These are phyloP conservation scores for Candida golubevii DNA, from an alignment of 805 yeast genomes.

Conservation along the genomic window DNA sequence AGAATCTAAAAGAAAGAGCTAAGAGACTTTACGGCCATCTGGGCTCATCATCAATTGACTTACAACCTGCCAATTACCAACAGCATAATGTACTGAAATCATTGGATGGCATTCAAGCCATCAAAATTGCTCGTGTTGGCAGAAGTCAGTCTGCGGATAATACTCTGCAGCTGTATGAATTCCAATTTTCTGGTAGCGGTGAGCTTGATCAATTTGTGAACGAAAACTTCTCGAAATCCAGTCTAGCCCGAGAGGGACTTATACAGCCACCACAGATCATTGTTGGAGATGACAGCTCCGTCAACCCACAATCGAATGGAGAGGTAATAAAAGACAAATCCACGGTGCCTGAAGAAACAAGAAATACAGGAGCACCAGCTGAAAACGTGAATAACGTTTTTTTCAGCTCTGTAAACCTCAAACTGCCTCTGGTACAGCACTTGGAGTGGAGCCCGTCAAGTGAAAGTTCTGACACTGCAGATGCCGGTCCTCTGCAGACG, in stretches of 20 bases:
- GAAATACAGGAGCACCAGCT: neutral
- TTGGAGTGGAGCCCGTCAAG: neutral
- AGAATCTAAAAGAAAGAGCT: conserved; percentile 13
- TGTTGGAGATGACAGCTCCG: neutral
- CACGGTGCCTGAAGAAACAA: too few species aligned
- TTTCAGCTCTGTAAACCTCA: conserved; percentile 2
- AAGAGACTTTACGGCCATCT: conserved; percentile 9
- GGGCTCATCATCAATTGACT: conserved; percentile 6
- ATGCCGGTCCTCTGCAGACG: conserved; percentile 3
- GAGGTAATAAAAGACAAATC: too few species aligned
- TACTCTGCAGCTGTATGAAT: conserved; percentile 1
- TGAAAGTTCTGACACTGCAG: neutral
- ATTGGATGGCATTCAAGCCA: conserved; percentile 4
- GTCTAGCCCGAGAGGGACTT: neutral
- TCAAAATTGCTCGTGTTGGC: conserved; percentile 8
- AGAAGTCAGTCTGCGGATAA: conserved; percentile 2
- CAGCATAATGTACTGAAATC: conserved; percentile 8
- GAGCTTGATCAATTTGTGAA: neutral
- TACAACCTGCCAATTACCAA: neutral
- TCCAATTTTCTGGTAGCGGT: neutral
- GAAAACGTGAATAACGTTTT: conserved; percentile 7
- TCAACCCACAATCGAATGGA: too few species aligned
- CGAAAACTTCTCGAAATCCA: neutral
- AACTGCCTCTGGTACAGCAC: conserved; percentile 3
- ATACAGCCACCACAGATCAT: conserved; percentile 6